phyloP scores from a whole-genome alignment of 345 rosid species.

The Eucalyptus coolabah region DNA sequence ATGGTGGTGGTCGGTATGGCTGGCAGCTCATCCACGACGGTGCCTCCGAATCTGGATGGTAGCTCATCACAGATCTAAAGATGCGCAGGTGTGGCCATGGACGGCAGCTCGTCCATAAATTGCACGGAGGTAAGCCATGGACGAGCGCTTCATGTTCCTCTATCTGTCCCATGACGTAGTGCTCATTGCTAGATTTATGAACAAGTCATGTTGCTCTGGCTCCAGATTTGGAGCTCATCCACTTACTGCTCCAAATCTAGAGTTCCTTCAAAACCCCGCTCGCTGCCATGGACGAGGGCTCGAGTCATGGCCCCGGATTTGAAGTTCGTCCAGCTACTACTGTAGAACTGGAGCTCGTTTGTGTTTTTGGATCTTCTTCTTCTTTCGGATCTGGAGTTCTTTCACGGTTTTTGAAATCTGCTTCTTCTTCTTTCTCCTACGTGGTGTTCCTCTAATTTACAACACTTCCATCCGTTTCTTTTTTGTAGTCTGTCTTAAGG shows the following conservation, averaged over 20 bases:
- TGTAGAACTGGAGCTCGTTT: neutral
- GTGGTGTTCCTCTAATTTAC: neutral
- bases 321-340: neutral
- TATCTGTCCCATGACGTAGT: neutral
- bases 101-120: neutral
- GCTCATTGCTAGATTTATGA: neutral
- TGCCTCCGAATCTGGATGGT: neutral
- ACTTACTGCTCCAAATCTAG: neutral
- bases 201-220: neutral
- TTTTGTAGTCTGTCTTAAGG: too few relatives aligned
- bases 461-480: neutral
- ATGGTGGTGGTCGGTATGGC: neutral
- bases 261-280: neutral
- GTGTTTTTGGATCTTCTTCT: neutral
- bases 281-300: neutral
- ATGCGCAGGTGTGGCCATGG: neutral
- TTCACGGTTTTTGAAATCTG: neutral
- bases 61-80: neutral
- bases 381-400: neutral
- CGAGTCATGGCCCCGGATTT: neutral
- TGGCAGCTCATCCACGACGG: neutral
- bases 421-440: neutral
- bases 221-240: neutral
- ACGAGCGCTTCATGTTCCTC: neutral
- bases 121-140: neutral